A percentile compares a stretch with the other conserved stretches of the same genome.
These are phyloP conservation scores for Aureobasidium subglaciale DNA, from an alignment of 2,329 filamentous ascomycete species.

Conservation along the genomic window DNA sequence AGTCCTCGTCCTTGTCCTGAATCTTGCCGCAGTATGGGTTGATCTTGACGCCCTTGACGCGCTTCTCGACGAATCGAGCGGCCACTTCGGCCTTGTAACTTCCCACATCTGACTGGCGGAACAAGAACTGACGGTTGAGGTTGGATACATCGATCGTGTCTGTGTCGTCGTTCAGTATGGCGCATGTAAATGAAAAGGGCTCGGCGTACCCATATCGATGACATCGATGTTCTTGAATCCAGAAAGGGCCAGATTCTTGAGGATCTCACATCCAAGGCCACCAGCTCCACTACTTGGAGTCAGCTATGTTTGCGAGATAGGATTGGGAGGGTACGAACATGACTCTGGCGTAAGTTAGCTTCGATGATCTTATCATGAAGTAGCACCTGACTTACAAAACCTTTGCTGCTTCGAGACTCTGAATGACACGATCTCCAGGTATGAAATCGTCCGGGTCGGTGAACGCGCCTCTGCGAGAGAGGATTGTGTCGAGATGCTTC, in stretches of 20 bases:
- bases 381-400: constrained; percentile 21
- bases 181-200: constrained; percentile 2
- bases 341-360: constrained; percentile 35
- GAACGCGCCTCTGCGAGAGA: constrained; percentile 71
- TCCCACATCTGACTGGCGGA: constrained; percentile 84
- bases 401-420: constrained; percentile 60
- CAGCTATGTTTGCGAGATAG: not conserved
- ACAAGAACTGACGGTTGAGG: constrained; percentile 94
- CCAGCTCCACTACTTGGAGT: constrained; percentile 66
- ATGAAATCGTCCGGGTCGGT: constrained; percentile 52
- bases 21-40: constrained; percentile 92
- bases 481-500: constrained; percentile 76
- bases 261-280: constrained; percentile 88
- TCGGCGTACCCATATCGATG: constrained; percentile 80
- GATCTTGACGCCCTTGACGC: constrained; percentile 85
- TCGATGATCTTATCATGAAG: constrained; percentile 18
- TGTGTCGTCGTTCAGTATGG: not conserved
- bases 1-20: constrained; percentile 91
- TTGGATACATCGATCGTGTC: constrained; percentile 99
- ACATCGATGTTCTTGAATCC: constrained; percentile 97
- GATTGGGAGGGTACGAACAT: constrained; percentile 40
- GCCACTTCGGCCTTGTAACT: constrained; percentile 91
- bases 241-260: constrained; percentile 92
- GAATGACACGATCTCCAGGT: constrained; percentile 45
- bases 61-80: constrained; percentile 79